Conservation (phyloP, 225 moss, liverwort and hornwort genomes). For the Takakia lepidozioides region DNA sequence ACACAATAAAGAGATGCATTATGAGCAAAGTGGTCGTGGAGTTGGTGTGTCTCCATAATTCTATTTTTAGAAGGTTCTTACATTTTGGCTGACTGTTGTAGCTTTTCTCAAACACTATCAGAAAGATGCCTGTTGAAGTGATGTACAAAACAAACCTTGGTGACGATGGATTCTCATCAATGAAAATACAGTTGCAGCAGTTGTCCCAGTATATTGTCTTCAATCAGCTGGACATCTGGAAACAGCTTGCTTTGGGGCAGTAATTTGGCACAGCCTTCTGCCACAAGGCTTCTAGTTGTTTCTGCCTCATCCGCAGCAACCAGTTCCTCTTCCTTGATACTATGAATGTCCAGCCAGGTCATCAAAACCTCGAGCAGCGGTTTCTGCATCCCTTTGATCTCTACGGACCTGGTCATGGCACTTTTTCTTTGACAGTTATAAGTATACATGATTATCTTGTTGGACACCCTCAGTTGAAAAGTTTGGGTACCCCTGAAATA, state of each 20-base stretch:
- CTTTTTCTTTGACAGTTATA: no score
- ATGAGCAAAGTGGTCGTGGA: no score
- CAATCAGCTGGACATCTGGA: constrained; percentile 49
- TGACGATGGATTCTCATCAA: constrained; percentile 42
- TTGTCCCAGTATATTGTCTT: constrained; percentile 50
- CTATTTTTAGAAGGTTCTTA: no score
- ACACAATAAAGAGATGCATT: no score
- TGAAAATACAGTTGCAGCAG: constrained; percentile 73
- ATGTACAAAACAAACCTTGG: constrained; percentile 71
- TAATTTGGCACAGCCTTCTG: constrained; percentile 84
- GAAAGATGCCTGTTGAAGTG: no score
- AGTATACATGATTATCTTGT: no score
- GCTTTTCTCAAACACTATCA: no score
- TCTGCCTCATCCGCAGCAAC: constrained; percentile 24
- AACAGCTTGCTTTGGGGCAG: constrained; percentile 65
- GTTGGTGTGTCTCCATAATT: no score
- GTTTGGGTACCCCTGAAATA: no score
- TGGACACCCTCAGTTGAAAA: no score
- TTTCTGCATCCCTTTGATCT: constrained; percentile 15
- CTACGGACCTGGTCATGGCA: constrained; percentile 20
- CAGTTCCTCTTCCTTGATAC: constrained; percentile 28
- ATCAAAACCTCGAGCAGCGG: constrained; percentile 35
- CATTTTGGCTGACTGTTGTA: no score
- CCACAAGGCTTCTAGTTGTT: constrained; percentile 42
- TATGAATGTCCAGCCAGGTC: constrained; percentile 41